phyloP scores from a whole-genome alignment of 805 yeast species.

The Yamadazyma laniorum region DNA sequence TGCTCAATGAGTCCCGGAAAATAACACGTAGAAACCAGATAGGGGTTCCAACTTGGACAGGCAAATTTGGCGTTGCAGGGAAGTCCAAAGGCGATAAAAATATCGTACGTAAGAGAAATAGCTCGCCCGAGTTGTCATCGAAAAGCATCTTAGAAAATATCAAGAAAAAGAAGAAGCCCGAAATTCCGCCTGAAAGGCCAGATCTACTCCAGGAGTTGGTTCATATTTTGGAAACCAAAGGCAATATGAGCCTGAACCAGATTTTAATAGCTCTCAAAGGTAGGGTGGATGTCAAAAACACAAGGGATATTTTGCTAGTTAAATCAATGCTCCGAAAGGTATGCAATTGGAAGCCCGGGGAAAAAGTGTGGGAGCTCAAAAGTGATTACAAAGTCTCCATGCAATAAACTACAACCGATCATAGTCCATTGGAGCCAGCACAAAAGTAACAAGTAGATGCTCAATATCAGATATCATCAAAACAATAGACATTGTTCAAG shows the following conservation, averaged over 20 bases:
- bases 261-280: conserved; percentile 9
- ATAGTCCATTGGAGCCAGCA: too few relatives aligned
- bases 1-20: conserved; percentile 59
- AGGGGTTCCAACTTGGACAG: conserved; percentile 97
- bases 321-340: conserved; percentile 68
- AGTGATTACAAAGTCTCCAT: too few relatives aligned
- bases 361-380: conserved; percentile 65
- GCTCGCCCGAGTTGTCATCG: conserved; percentile 40
- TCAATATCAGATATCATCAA: too few relatives aligned
- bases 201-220: conserved; percentile 9
- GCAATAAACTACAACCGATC: too few relatives aligned
- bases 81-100: conserved; percentile 20
- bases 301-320: conserved; percentile 56
- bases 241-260: conserved; percentile 8
- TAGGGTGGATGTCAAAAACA: conserved; percentile 23
- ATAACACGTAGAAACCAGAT: conserved; percentile 46
- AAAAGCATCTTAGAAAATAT: conserved; percentile 8
- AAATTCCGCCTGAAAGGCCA: conserved; percentile 6
- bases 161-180: conserved; percentile 30
- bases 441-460: too few relatives aligned
- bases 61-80: conserved; percentile 85
- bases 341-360: conserved; percentile 61
- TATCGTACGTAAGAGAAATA: too few relatives aligned
- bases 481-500: too few relatives aligned
- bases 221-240: neutral